phyloP scores from a whole-genome alignment of 1,139 yeast species.

The Debaryomyces udenii region DNA sequence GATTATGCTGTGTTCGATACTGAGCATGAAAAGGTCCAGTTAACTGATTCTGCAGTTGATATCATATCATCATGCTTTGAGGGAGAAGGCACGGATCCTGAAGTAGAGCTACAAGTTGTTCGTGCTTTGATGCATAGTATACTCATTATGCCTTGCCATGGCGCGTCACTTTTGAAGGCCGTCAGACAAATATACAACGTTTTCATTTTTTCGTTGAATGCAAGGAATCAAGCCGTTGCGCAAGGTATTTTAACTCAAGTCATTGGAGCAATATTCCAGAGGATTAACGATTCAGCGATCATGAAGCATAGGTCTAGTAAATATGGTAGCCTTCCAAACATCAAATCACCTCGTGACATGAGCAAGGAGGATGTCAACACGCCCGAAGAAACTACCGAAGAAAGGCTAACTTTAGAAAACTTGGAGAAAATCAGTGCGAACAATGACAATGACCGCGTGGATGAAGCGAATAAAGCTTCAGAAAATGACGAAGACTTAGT shows the following conservation, averaged over 20 bases:
- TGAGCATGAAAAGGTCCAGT: conserved; percentile 46
- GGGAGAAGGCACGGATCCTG: conserved; percentile 89
- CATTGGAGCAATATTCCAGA: conserved; percentile 80
- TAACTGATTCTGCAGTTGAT: conserved; percentile 84
- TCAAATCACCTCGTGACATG: conserved; percentile 22
- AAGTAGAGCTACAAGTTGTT: conserved; percentile 87
- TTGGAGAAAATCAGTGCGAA: conserved; percentile 56
- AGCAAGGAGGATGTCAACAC: conserved; percentile 26
- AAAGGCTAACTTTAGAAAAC: conserved; percentile 58
- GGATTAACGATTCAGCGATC: conserved; percentile 50
- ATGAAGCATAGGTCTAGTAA: conserved; percentile 20
- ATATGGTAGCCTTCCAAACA: conserved; percentile 24
- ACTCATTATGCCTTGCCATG: conserved; percentile 83
- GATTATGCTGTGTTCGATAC: conserved; percentile 47
- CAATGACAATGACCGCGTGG: conserved; percentile 53
- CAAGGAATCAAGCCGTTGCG: conserved; percentile 89
- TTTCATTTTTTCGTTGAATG: conserved; percentile 78
- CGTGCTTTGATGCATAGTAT: conserved; percentile 90
- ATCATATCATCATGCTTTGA: conserved; percentile 85
- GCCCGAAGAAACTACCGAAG: conserved; percentile 20
- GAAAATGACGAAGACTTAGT: conserved; percentile 61
- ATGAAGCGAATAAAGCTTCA: conserved; percentile 50
- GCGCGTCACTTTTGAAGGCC: conserved; percentile 84
- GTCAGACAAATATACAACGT: conserved; percentile 92
- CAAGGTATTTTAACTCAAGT: conserved; percentile 95